Conservation (phyloP, 1,139 yeast species). For the Zygoascus sp. region DNA sequence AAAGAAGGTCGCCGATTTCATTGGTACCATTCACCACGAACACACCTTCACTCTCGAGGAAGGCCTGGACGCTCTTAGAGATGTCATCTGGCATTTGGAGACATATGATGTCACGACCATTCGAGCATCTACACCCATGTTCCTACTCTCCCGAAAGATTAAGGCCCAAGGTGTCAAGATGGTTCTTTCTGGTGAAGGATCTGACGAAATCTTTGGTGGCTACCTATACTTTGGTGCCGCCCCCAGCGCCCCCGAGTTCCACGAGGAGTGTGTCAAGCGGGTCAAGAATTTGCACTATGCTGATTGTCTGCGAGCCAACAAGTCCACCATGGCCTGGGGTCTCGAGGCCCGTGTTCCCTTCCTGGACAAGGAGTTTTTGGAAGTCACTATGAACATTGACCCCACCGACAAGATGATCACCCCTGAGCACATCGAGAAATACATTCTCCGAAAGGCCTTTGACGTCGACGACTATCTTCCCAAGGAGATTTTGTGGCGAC, state of each 20-base stretch:
- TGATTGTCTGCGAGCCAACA: slow-evolving; percentile 97
- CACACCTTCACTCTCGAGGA: slow-evolving; percentile 95
- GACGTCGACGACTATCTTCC: slow-evolving; percentile 92
- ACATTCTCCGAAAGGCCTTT: slow-evolving; percentile 93
- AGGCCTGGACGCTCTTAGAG: slow-evolving; percentile 92
- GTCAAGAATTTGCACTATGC: slow-evolving; percentile 96
- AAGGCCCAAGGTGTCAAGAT: slow-evolving; percentile 99
- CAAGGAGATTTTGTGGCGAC: slow-evolving; percentile 96
- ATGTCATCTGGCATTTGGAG: slow-evolving; percentile 92
- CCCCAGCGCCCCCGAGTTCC: slow-evolving; percentile 88
- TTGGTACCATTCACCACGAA: slow-evolving; percentile 95
- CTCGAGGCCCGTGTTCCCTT: slow-evolving; percentile 99
- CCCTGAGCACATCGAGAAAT: slow-evolving; percentile 70
- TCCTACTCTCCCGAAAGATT: slow-evolving; percentile 88
- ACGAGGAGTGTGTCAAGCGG: slow-evolving; percentile 88
- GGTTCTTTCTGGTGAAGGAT: slow-evolving; percentile 98
- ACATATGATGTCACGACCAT: slow-evolving; percentile 98
- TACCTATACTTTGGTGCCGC: slow-evolving; percentile 96
- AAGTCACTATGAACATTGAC: slow-evolving; percentile 88
- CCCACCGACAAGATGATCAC: slow-evolving; percentile 84
- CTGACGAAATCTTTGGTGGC: slow-evolving; percentile 98
- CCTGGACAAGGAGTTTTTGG: slow-evolving; percentile 89
- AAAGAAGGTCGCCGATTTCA: slow-evolving; percentile 84
- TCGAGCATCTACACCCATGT: slow-evolving; percentile 99
- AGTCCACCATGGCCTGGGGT: slow-evolving; percentile 99